Evolutionary conservation across 1,284 basidiomycete genomes (phyloP).

Genomic region (Ustilago crameri): DNA sequence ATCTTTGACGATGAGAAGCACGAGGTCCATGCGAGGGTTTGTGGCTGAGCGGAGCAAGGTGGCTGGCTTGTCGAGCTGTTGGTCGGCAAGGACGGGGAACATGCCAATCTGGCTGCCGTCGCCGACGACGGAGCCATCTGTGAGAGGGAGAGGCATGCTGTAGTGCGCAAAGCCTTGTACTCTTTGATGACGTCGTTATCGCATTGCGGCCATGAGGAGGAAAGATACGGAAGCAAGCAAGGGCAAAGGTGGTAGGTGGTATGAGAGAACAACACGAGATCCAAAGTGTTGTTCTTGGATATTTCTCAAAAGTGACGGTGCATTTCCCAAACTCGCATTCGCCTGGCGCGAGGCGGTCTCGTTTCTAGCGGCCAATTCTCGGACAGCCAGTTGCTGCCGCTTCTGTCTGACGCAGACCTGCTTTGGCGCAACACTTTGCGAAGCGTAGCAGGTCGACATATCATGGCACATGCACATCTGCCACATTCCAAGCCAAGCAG

Average conservation of each 20-base stretch:
- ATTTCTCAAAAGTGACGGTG: slow-evolving; percentile 3
- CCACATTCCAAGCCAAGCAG: too few species aligned
- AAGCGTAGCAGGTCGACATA: too few species aligned
- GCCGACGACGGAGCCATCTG: slow-evolving; percentile 37
- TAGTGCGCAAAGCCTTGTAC: too few species aligned
- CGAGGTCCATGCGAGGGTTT: slow-evolving; percentile 55
- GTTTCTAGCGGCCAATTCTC: too few species aligned
- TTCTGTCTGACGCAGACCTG: too few species aligned
- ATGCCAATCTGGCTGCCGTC: slow-evolving; percentile 41
- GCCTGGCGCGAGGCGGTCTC: neutral
- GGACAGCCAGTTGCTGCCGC: too few species aligned
- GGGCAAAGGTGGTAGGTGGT: neutral
- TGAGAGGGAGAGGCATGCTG: slow-evolving; percentile 22
- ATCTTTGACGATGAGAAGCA: slow-evolving; percentile 39
- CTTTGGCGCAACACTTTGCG: too few species aligned
- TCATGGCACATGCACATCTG: too few species aligned
- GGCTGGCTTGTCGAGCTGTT: slow-evolving; percentile 30
- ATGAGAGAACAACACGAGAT: slow-evolving; percentile 2
- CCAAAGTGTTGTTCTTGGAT: slow-evolving; percentile 12
- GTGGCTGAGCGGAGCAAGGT: slow-evolving; percentile 31
- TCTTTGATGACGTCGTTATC: neutral
- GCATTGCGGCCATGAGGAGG: slow-evolving; percentile 1
- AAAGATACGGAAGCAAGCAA: neutral
- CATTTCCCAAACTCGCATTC: slow-evolving; percentile 4
- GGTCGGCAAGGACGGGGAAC: slow-evolving; percentile 39